These are phyloP conservation scores for Fusarium fujikuroi DNA, from an alignment of 2,329 filamentous ascomycete species.

Conservation along the genomic window DNA sequence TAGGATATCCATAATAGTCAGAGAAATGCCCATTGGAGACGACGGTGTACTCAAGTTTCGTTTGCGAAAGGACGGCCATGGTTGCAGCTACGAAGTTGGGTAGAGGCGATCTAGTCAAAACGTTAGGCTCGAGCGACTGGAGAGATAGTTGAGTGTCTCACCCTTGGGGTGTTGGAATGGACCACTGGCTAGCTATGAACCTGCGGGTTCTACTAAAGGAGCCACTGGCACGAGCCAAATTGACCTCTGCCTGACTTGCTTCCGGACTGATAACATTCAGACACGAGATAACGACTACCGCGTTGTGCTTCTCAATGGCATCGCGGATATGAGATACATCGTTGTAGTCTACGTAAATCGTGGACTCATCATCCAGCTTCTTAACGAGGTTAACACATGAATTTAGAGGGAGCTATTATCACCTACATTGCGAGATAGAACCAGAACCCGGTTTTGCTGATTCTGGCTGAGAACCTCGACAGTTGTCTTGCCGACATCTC, in stretches of 20 bases:
- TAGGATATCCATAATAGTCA: not conserved
- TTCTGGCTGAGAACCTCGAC: not conserved
- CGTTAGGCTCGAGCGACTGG: fast-evolving
- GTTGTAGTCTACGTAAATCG: not conserved
- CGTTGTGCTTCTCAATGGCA: not conserved
- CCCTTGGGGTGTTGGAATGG: not conserved
- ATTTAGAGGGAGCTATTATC: fast-evolving
- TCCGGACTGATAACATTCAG: not conserved
- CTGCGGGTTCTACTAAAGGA: fast-evolving
- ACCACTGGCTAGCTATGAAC: not conserved
- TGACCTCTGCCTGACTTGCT: not conserved
- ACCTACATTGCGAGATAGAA: not conserved
- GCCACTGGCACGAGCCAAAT: not conserved
- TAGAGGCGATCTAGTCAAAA: not conserved
- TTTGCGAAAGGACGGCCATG: not conserved
- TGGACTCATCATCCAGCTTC: not conserved
- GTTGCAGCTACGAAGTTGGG: not conserved
- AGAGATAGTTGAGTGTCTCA: not conserved
- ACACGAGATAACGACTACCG: not conserved
- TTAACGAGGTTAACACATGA: not conserved
- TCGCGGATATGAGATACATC: not conserved
- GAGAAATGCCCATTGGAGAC: not conserved
- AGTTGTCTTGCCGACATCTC: not conserved
- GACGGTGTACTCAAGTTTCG: not conserved
- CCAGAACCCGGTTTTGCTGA: not conserved